These are phyloP conservation scores for Leptoxyphium fumago DNA, from an alignment of 2,329 filamentous ascomycete genomes.

Conservation along the genomic window DNA sequence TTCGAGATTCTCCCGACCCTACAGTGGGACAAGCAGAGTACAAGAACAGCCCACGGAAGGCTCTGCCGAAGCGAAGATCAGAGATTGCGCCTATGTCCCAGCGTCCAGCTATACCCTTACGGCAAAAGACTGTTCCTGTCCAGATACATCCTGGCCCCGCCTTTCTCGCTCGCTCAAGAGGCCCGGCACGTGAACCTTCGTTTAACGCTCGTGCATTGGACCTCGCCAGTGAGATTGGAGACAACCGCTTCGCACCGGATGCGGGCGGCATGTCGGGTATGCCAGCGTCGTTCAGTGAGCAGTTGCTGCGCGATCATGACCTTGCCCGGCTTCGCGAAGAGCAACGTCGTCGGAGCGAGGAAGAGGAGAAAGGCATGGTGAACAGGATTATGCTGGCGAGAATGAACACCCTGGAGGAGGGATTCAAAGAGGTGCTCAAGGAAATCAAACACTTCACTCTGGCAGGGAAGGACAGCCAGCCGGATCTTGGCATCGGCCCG, in stretches of 20 bases:
- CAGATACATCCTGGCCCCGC: slow-evolving; percentile 6
- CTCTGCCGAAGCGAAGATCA: background rate
- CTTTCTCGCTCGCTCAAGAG: slow-evolving; percentile 13
- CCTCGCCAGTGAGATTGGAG: slow-evolving; percentile 57
- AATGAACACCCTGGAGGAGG: slow-evolving; percentile 88
- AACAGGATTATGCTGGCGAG: slow-evolving; percentile 67
- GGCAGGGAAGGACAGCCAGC: slow-evolving; percentile 17
- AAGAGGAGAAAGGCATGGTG: slow-evolving; percentile 55
- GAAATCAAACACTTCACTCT: slow-evolving; percentile 20
- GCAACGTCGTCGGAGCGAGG: slow-evolving; percentile 22
- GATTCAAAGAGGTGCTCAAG: slow-evolving; percentile 54
- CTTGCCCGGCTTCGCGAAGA: slow-evolving; percentile 31
- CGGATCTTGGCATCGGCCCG: slow-evolving; percentile 7
- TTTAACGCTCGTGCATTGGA: slow-evolving; percentile 49
- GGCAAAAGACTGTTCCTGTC: slow-evolving; percentile 14
- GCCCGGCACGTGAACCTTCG: slow-evolving; percentile 39
- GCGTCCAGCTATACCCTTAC: slow-evolving; percentile 1
- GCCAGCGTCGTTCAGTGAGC: slow-evolving; percentile 22
- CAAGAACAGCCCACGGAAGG: background rate
- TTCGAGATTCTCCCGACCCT: background rate
- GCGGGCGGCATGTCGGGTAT: slow-evolving; percentile 20
- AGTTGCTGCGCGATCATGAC: slow-evolving; percentile 40
- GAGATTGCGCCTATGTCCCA: background rate
- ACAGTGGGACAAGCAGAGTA: background rate
- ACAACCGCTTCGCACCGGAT: slow-evolving; percentile 41